Evolutionary conservation across 495 filamentous ascomycete species (phyloP), one percentile per base, ranked within the genome.

Genomic region (Aspergillus saccharolyticus): DNA sequence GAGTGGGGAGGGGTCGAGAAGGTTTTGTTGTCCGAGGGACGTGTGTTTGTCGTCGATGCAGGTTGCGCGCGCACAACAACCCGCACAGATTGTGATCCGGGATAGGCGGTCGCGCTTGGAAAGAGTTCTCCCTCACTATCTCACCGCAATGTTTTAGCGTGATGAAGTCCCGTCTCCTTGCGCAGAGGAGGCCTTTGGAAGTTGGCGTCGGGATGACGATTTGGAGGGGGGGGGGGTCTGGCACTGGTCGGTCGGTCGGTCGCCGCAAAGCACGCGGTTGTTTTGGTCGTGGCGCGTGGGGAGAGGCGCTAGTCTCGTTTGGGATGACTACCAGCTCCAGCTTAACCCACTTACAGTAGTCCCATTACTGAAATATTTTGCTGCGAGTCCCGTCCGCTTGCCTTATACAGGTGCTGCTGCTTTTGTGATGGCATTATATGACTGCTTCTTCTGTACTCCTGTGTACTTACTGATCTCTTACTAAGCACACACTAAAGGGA

Each of bases 251-350:
- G 54, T 60, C 33, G 52, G 55, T 42, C 55, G 54, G 25, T 47
- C 53, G 58, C 56, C 60, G 71, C 72, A n/a, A n/a, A n/a, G n/a
- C n/a, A 76, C 74, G 72, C 74, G 72, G 69, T 77, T 77, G 73
- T 75, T 77, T 77, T 77, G 74, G 73, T 77, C 68, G 67, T 71
- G 65, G 71, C 71, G 74, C 71, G 74, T 72, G 74, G 72, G 69
- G 67, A 39, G 33, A 58, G 22, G 58, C 73, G 66, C 74, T 77
- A 77, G 65, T 58, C 70, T 62, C 16, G 18, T 76, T 76, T 63
- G 55, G 65, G 62, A 48, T 47, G 48, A 56, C 49, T 48, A 17
- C 33, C n/a, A n/a, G n/a, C 14, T 39, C 33, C 33, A 8, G 24
- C 44, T 28, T 19, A 18, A 7, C 17, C 44, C 21, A 18, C 44